Evolutionary conservation across 345 rosid genomes (phyloP), one percentile per base, ranked within the genome.

Genomic region (Sonneratia caseolaris): DNA sequence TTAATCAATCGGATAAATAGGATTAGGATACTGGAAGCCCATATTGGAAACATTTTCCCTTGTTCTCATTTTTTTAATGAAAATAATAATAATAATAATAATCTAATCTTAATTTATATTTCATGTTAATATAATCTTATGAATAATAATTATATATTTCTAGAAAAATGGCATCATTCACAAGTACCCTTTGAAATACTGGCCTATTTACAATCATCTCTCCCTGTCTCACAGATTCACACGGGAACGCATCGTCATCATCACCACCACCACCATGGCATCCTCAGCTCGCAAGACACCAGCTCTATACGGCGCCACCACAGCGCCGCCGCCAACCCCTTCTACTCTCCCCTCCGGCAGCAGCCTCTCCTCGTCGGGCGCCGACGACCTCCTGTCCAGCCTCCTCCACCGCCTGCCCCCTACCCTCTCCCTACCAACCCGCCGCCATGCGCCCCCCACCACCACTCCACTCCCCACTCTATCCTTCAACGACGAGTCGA

Each of bases 321-420:
- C 86, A 9, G 93, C 96, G 19, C 96, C 98, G 7, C 98, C 92
- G 7, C 98, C 98, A 37, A 90, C 98, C 2, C 92, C 94, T 2
- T 86, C 93, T 10, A 73, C 81, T 9, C 90, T 79, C 42, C 76
- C 82, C 12, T 77, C 79, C 73, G 21, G 74, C 75, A 81, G 77
- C 56, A 76, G 12, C n/a, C 43, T 76, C 21, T 66, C 86, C 43
- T 72, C 91, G 0, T 72, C 84, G 19, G 80, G 82, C 62, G 22
- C 83, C 7, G 83, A 84, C 3, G 91, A 88, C 77, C 81, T 78
- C 9, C 92, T 92, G 72, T 84, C 97, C 15, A 73, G 79, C 35
- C 92, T 92, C 75, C 79, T 88, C 79, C 80, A 78, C 79, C 94
- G 91, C 80, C 98, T 87, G 62, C 91, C 96, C 43, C 96, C 96